Conservation (phyloP, 2,329 filamentous ascomycete genomes). For the Penicillium sp. region DNA sequence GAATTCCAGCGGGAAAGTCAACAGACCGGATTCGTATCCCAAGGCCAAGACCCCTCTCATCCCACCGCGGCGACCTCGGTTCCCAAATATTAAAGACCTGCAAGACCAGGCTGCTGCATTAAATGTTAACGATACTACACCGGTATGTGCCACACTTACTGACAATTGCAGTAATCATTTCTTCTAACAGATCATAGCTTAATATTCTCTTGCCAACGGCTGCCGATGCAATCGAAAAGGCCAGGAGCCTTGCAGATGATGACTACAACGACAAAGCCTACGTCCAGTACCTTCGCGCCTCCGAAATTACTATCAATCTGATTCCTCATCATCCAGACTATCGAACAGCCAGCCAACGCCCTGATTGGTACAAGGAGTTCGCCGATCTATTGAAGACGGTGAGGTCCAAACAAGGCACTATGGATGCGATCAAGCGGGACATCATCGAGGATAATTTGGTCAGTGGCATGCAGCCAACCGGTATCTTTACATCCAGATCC, state of each 20-base stretch:
- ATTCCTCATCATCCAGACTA: constrained; percentile 76
- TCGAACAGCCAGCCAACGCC: constrained; percentile 56
- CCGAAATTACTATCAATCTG: constrained; percentile 70
- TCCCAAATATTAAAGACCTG: constrained; percentile 41
- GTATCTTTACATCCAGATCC: constrained; percentile 9
- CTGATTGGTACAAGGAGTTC: constrained; percentile 50
- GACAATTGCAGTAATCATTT: neutral
- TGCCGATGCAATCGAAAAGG: constrained; percentile 36
- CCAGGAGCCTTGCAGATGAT: constrained; percentile 31
- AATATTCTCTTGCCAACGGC: constrained; percentile 34
- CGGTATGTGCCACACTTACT: constrained; percentile 21
- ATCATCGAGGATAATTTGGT: constrained; percentile 39
- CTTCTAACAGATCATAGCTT: constrained; percentile 32
- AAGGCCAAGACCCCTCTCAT: constrained; percentile 19
- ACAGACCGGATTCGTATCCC: constrained; percentile 23
- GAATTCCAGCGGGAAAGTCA: constrained; percentile 26
- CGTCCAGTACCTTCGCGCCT: constrained; percentile 79
- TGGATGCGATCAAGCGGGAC: constrained; percentile 41
- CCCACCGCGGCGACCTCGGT: constrained; percentile 26
- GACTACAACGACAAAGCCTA: constrained; percentile 67
- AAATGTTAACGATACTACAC: constrained; percentile 31
- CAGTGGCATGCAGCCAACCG: constrained; percentile 29
- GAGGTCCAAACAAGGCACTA: constrained; percentile 41
- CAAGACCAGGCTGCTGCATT: constrained; percentile 39
- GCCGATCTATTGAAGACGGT: constrained; percentile 49